Conservation (phyloP, 164 flowering plant species). For the Malania oleifera region DNA sequence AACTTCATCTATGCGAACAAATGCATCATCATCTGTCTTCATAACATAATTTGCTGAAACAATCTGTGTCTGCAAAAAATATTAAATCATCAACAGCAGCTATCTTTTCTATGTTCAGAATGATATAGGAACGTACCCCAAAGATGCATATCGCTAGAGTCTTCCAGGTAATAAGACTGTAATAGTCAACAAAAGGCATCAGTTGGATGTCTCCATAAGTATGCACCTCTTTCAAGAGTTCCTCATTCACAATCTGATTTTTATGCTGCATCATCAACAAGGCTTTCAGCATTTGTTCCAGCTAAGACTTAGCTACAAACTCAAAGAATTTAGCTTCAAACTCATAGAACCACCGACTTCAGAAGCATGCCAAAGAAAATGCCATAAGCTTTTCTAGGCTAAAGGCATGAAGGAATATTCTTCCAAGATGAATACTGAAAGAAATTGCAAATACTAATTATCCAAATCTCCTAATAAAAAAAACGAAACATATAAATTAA, state of each 20-base stretch:
- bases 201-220: conserved; percentile 87
- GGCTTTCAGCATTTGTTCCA: no score
- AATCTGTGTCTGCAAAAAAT: conserved; percentile 63
- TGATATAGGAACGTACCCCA: conserved; percentile 60
- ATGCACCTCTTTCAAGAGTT: conserved; percentile 90
- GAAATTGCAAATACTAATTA: no score
- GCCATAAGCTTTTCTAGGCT: no score
- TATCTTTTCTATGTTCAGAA: conserved; percentile 14
- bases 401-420: no score
- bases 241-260: conserved; percentile 86
- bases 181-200: conserved; percentile 99
- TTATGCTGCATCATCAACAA: conserved; percentile 91
- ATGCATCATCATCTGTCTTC: conserved; percentile 99
- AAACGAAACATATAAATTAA: no score
- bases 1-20: conserved; percentile 92
- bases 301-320: no score
- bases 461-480: no score
- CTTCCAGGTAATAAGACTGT: conserved; percentile 91
- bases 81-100: no score
- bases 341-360: no score
- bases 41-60: conserved; percentile 83
- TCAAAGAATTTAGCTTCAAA: no score
- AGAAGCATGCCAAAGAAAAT: no score
- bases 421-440: no score
- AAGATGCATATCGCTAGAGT: conserved; percentile 90